Conservation (phyloP, 345 rosid species). For the Eucalyptus rudis region DNA sequence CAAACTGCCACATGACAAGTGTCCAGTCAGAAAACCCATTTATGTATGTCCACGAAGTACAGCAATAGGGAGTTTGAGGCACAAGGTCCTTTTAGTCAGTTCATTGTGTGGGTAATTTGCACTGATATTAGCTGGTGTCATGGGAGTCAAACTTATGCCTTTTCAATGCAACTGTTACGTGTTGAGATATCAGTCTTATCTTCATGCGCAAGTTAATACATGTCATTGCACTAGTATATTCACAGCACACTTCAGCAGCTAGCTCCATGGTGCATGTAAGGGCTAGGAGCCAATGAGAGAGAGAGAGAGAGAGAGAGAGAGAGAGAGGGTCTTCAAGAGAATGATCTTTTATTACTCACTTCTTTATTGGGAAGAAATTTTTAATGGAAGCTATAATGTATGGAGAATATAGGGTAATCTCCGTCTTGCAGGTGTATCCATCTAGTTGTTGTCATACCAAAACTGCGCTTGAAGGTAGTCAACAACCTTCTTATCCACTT, state of each 20-base stretch:
- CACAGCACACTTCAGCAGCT: neutral
- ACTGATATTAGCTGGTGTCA: neutral
- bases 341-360: neutral
- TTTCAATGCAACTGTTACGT: neutral
- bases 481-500: neutral
- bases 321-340: neutral
- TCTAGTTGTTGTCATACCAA: neutral
- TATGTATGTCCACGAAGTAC: neutral
- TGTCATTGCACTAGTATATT: neutral
- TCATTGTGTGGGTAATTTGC: neutral
- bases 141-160: neutral
- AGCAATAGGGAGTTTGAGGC: neutral
- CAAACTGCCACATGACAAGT: neutral
- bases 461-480: neutral
- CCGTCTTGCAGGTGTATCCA: neutral
- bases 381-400: neutral
- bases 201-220: neutral
- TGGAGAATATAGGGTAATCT: neutral
- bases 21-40: neutral
- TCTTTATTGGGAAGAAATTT: neutral
- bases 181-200: neutral
- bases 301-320: no score
- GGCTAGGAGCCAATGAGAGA: neutral
- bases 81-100: neutral
- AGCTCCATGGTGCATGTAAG: neutral